phyloP scores from a whole-genome alignment of 371 early-diverging fungal genomes.

The Thermomucor indicae-seudaticae region DNA sequence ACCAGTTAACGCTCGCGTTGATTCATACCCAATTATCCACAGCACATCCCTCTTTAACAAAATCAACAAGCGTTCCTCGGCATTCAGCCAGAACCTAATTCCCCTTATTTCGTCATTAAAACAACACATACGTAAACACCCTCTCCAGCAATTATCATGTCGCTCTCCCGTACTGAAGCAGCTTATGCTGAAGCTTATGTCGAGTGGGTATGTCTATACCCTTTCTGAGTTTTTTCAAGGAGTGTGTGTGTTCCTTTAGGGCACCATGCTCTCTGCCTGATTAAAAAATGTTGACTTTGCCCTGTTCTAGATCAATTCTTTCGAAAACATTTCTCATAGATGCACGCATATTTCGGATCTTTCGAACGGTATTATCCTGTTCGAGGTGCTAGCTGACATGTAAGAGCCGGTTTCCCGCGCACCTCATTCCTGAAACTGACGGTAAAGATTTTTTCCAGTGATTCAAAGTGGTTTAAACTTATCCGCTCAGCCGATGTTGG shows the following conservation, averaged over 20 bases:
- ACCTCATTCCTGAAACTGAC: not conserved
- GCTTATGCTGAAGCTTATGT: constrained; percentile 10
- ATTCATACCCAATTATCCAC: too few species aligned
- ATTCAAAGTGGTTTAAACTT: constrained; percentile 84
- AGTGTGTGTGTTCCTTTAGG: too few species aligned
- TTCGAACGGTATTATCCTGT: constrained; percentile 73
- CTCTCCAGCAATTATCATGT: not conserved
- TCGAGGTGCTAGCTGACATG: constrained; percentile 83
- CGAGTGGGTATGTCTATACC: constrained; percentile 12
- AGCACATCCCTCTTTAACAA: too few species aligned
- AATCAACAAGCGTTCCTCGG: too few species aligned
- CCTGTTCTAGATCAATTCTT: constrained; percentile 65
- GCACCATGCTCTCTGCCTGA: too few species aligned
- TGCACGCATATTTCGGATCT: constrained; percentile 66
- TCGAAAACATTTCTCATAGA: constrained; percentile 59
- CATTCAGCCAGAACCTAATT: too few species aligned
- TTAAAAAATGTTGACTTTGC: not conserved
- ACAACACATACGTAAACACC: not conserved
- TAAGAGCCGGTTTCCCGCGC: constrained; percentile 36
- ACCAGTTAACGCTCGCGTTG: too few species aligned
- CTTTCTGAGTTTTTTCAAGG: not conserved
- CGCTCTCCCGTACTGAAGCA: not conserved
- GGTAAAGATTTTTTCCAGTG: constrained; percentile 42
- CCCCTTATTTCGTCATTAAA: too few species aligned
- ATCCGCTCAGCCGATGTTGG: constrained; percentile 72